Percentiles rank a stretch among this genome's conserved stretches.
These are phyloP conservation scores for Hygrophorus pudorinus DNA, from an alignment of 768 basidiomycete genomes.

Conservation along the genomic window DNA sequence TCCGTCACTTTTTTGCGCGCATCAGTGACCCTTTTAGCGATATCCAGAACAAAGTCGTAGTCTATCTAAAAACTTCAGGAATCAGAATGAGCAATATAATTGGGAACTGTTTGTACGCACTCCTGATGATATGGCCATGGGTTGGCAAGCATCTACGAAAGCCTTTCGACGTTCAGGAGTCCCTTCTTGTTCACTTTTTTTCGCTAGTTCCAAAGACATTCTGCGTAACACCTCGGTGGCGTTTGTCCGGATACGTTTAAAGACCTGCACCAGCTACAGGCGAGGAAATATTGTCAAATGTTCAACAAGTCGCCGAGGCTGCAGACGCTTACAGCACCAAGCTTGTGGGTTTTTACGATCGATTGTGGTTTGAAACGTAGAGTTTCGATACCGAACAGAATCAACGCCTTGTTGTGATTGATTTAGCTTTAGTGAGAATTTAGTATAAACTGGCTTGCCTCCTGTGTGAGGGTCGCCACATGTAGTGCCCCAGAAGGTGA, in stretches of 20 bases:
- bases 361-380: conserved; percentile 63
- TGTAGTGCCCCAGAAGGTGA: conserved; percentile 57
- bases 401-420: conserved; percentile 46
- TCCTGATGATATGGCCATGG: conserved; percentile 23
- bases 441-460: conserved; percentile 30
- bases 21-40: conserved; percentile 59
- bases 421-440: not conserved
- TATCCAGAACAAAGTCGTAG: conserved; percentile 48
- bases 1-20: conserved; percentile 63
- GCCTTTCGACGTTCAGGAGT: conserved; percentile 41
- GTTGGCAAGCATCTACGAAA: conserved; percentile 41
- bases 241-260: conserved; percentile 51
- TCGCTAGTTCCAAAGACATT: conserved; percentile 43
- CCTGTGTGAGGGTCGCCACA: conserved; percentile 63
- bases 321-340: conserved; percentile 48
- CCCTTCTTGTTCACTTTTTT: conserved; percentile 40
- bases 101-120: conserved; percentile 15
- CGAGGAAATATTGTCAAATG: not conserved
- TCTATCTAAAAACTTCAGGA: conserved; percentile 37
- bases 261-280: conserved; percentile 52
- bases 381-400: conserved; percentile 61
- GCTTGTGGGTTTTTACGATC: conserved; percentile 63
- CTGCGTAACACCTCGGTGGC: conserved; percentile 44
- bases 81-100: not conserved
- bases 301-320: not conserved